These are phyloP conservation scores for Lanmaoa rubissima DNA, from an alignment of 768 basidiomycete genomes.

Conservation along the genomic window DNA sequence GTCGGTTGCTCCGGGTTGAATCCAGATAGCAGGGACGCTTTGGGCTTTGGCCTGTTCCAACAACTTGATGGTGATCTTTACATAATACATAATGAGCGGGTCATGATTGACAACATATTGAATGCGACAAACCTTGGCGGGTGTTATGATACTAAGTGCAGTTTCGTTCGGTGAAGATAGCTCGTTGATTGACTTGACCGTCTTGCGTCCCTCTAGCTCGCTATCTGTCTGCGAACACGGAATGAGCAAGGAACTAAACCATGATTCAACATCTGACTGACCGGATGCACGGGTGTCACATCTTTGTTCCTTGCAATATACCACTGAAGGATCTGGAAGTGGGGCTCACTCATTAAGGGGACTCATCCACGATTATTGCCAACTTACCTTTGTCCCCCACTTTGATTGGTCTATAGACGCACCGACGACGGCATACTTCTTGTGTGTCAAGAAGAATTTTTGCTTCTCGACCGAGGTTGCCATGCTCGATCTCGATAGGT, in stretches of 20 bases:
- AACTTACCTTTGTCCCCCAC: slow-evolving; percentile 68
- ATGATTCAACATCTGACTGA: slow-evolving; percentile 32
- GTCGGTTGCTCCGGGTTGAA: slow-evolving; percentile 87
- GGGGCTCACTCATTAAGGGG: background rate
- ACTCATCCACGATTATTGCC: no score
- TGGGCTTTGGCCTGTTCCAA: slow-evolving; percentile 67
- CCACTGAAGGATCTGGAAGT: slow-evolving; percentile 70
- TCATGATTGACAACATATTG: background rate
- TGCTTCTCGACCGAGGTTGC: slow-evolving; percentile 42
- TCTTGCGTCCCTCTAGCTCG: slow-evolving; percentile 64
- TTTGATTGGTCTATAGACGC: slow-evolving; percentile 79
- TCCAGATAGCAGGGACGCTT: slow-evolving; percentile 78
- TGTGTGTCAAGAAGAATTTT: slow-evolving; percentile 55
- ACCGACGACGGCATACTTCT: slow-evolving; percentile 75
- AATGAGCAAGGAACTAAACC: background rate
- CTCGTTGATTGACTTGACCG: slow-evolving; percentile 53
- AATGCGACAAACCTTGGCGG: slow-evolving; percentile 51
- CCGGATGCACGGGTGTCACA: slow-evolving; percentile 76
- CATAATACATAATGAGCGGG: background rate
- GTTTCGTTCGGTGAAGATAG: slow-evolving; percentile 63
- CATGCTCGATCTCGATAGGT: slow-evolving; percentile 22
- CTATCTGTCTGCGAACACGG: slow-evolving; percentile 54
- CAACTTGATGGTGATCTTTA: slow-evolving; percentile 66
- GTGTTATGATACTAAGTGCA: slow-evolving; percentile 76
- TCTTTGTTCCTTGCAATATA: slow-evolving; percentile 57